Base-by-base conservation (phyloP, 108 stramenopile genomes). In the Epithemia pelagica region DNA sequence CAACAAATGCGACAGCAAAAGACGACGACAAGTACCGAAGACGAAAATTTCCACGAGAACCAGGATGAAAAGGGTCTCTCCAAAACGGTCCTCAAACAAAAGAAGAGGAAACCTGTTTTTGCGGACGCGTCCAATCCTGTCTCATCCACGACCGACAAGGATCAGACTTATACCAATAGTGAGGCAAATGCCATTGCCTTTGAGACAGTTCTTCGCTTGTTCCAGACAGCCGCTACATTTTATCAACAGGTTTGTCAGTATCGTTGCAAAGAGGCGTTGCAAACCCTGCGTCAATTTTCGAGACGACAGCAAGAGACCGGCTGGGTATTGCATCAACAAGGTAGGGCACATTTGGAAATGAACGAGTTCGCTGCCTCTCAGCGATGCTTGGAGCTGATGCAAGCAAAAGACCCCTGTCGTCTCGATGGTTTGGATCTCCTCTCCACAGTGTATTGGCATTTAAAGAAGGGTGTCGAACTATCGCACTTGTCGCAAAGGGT, bases 401-500 rank as follows among this genome's bases (percentile, higher is more conserved):
- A 88, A 68, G 73, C 73, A 27, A 63, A 84, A 19, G 95, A 96
- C 32, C 96, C 98, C 20, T 85, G 96, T 71, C 87, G 95, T 1
- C 80, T 97, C 76, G 89, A 82, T 52, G 98, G 98, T 25, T 73
- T 97, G 18, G 98, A 97, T 23, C 68, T 96, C 26, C 80, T 97
- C 20, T 91, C 89, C 21, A 96, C 98, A 2, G 86, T 92, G 1
- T 75, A 96, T 7, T 99, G 96, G 95, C 96, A 97, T 61, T 73
- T 96, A 31, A 97, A 97, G 82, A 85, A 93, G 62, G 96, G 97
- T 73, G 95, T 97, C 32, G 95, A 96, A 66, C 73, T 98, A 28
- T 89, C 93, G 30, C 86, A 95, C 74, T 76, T 98, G 60, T 96
- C 98, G 5, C 96, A 96, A 69, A 72, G 82, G 32, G 92, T 78